Conservation (phyloP, 2,329 filamentous ascomycete species). For the Colletotrichum horii region DNA sequence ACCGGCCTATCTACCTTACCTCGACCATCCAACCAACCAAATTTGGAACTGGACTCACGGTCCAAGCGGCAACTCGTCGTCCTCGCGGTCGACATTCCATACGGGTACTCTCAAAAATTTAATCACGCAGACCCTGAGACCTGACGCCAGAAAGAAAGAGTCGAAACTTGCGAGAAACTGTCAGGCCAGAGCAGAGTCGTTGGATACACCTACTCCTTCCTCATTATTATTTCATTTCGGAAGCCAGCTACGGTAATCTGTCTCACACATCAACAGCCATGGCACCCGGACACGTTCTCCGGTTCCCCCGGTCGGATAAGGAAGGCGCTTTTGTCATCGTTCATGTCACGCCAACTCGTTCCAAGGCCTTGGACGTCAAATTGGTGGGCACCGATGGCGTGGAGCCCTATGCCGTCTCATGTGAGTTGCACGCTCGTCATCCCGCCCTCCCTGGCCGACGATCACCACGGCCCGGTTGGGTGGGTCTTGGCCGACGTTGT, state of each 20-base stretch:
- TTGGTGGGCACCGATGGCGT: conserved; percentile 72
- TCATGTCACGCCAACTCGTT: conserved; percentile 57
- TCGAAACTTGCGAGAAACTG: not conserved
- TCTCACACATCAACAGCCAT: not conserved
- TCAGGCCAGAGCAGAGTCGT: not conserved
- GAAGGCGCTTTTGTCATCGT: conserved; percentile 63
- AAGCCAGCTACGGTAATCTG: not conserved
- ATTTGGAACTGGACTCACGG: not conserved
- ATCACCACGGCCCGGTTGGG: conserved; percentile 17
- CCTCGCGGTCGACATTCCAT: not conserved
- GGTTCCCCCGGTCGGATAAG: conserved; percentile 61
- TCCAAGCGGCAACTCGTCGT: not conserved
- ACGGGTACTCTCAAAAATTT: not conserved
- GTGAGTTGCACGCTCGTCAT: conserved; percentile 49
- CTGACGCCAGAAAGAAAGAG: not conserved
- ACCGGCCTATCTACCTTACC: not conserved
- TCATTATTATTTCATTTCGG: not conserved
- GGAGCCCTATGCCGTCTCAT: conserved; percentile 59
- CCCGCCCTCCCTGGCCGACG: conserved; percentile 6
- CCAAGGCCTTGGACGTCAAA: conserved; percentile 65
- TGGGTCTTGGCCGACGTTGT: conserved; percentile 15
- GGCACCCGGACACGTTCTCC: conserved; percentile 48
- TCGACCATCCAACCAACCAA: not conserved
- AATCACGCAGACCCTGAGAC: not conserved
- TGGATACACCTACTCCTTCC: not conserved